Base-by-base conservation (phyloP, 129 eudicot species). In the Sambucus nigra region DNA sequence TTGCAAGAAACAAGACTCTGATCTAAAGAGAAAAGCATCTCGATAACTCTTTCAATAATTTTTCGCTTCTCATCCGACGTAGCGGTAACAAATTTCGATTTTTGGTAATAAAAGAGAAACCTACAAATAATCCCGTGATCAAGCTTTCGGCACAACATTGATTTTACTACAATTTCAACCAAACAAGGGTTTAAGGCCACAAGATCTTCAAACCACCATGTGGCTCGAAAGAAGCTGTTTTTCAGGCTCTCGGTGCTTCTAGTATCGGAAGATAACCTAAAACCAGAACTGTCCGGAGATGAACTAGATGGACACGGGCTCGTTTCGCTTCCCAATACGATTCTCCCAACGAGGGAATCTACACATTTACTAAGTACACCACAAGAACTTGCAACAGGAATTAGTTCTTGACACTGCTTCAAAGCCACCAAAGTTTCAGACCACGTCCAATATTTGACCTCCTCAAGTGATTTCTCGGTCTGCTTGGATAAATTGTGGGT, bases 151-250 rank as follows among this genome's bases (percentile, higher is more conserved):
- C 68, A 61, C 32, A 88, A 47, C 75, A 89, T 73, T 4, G 68
- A 63, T 25, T 65, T 79, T 1, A 73, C 73, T 14, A 76, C 35
- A 44, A 52, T 55, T 53, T 63, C 68, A 21, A 84, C 67, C 55
- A 62, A n/a, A 61, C 14, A 15, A 1, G 75, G 76, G n/a, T 69
- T 48, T n/a, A 85, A 67, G 21, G 48, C 35, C 25, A 52, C 74
- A 7, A 89, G 63, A 66, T 89, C 97, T 31, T 84, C 86, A 38
- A 84, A 84, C 97, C 97, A 89, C 95, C 95, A 84, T 1, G 81
- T 73, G 47, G 79, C 78, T 59, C 75, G 72, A 51, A 32, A 63
- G 41, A 52, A 47, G 21, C 65, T 66, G 38, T 51, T 72, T 69
- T 48, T 85, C 25, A 61, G 57, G 79, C 88, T 84, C 72, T 81